Base-by-base conservation (phyloP, 2,329 filamentous ascomycete genomes). In the Cadophora sp. region DNA sequence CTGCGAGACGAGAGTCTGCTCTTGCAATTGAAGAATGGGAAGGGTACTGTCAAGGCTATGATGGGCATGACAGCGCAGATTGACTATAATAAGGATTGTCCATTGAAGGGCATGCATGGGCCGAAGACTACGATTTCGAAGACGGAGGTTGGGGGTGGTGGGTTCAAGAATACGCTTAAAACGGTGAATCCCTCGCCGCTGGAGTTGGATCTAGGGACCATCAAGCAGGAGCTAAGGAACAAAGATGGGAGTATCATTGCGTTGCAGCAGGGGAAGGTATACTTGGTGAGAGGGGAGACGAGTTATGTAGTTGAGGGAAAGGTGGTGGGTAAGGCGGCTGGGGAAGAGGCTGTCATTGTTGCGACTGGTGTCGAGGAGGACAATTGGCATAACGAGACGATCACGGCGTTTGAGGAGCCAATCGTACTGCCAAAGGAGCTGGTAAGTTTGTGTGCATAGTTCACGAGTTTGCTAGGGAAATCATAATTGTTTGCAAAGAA, bases 201-300 rank as follows among this genome's bases (percentile, higher is more conserved):
- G 29, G 69, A 71, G 34, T 58, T 71, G 8, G 69, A 71, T 65
- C 46, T 71, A 37, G 69, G 69, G 16, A 63, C 62, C 9, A 58
- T 67, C 29, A 62, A 68, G 27, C 58, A 68, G 43, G 64, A 67
- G 27, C 61, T 71, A 48, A 27, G 37, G 27, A 67, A 69, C 40
- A 58, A 11, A 22, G 59, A 69, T 71, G 66, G 64, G 5, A 58
- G 40, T 9, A 58, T 29, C 24, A 58, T 71, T 56, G 69, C 66
- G 3, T 26, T 24, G 29, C 69, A 71, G 64, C 51, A 60, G 50
- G 69, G 69, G 4, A 67, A 61, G 62, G 50, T 48, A 43, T 69
- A 71, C 64, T 22, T 71, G 1, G 24, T 34, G 34, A 31, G 65
- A 26, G 69, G 69, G 8, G 64, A 67, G 40, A 31, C 69, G 34